A percentile compares a stretch with the other conserved stretches of the same genome.
Conservation (phyloP, 164 flowering plant genomes). For the Houttuynia cordata region DNA sequence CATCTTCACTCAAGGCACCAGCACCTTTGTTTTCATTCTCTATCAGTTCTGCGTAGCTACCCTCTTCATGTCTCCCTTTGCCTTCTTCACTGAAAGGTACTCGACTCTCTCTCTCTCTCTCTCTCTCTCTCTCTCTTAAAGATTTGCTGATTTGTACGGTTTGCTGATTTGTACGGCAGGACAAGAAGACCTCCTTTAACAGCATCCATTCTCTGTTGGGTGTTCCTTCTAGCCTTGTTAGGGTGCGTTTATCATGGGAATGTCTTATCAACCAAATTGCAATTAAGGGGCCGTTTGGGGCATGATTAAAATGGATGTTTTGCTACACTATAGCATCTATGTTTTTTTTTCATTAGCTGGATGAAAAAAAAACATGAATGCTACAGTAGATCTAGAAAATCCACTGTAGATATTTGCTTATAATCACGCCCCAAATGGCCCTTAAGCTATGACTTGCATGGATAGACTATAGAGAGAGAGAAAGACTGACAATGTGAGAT, state of each 20-base stretch:
- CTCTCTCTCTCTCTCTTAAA: not conserved
- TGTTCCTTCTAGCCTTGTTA: slow-evolving; percentile 8
- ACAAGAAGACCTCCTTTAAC: slow-evolving; percentile 9
- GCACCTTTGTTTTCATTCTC: slow-evolving; percentile 6
- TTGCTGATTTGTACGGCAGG: slow-evolving; percentile 3
- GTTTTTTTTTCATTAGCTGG: too few species aligned
- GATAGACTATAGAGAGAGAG: not conserved
- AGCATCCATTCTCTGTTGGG: slow-evolving; percentile 7
- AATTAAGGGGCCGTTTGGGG: too few species aligned
- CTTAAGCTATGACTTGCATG: too few species aligned
- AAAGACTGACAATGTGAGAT: not conserved
- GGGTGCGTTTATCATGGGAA: slow-evolving; percentile 1
- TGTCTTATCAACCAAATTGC: too few species aligned
- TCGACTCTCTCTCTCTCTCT: not conserved
- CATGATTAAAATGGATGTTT: too few species aligned
- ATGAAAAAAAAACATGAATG: too few species aligned
- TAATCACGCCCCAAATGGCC: too few species aligned
- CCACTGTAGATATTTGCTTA: too few species aligned
- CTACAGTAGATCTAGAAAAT: too few species aligned
- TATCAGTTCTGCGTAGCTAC: slow-evolving; percentile 6
- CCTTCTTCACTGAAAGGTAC: slow-evolving; percentile 6
- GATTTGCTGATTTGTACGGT: not conserved
- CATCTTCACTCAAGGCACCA: slow-evolving; percentile 5
- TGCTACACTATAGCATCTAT: too few species aligned
- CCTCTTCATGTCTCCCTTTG: slow-evolving; percentile 5